These are phyloP conservation scores for Carpinus fangiana DNA, from an alignment of 306 rosid genomes.

Conservation along the genomic window DNA sequence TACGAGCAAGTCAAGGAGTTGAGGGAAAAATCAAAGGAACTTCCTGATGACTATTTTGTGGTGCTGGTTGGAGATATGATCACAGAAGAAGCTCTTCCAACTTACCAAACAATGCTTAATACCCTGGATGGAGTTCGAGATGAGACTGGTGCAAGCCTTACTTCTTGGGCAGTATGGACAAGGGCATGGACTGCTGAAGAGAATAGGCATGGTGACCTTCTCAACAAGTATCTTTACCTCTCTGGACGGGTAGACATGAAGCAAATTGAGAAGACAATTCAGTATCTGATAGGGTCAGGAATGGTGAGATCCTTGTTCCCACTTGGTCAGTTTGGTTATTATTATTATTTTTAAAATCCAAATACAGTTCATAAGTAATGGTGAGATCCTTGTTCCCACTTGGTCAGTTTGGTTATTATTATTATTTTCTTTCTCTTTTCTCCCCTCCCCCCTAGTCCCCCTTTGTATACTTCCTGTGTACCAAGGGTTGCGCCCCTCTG, in stretches of 20 bases:
- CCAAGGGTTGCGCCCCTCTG: too few relatives aligned
- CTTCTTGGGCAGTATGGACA: slow-evolving; percentile 58
- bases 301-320: slow-evolving; percentile 43
- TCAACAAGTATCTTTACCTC: slow-evolving; percentile 58
- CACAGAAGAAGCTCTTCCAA: slow-evolving; percentile 65
- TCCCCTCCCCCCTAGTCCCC: too few relatives aligned
- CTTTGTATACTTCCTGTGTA: too few relatives aligned
- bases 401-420: not conserved
- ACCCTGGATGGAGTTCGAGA: slow-evolving; percentile 59
- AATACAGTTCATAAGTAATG: slow-evolving; percentile 26
- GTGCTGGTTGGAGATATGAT: slow-evolving; percentile 59
- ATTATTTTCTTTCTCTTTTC: too few relatives aligned
- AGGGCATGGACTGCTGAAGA: slow-evolving; percentile 67
- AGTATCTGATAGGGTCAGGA: slow-evolving; percentile 60
- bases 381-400: slow-evolving; percentile 31
- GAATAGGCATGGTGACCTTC: slow-evolving; percentile 59
- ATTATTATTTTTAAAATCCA: not conserved
- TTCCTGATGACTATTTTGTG: slow-evolving; percentile 59
- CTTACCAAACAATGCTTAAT: slow-evolving; percentile 62
- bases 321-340: not conserved
- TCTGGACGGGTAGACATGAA: slow-evolving; percentile 62
- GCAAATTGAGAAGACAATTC: slow-evolving; percentile 55
- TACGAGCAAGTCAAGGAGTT: slow-evolving; percentile 58
- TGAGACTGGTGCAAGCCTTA: slow-evolving; percentile 56
- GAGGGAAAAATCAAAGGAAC: slow-evolving; percentile 53